Evolutionary conservation across 768 basidiomycete species (phyloP).

Genomic region (Termitomyces sp.): DNA sequence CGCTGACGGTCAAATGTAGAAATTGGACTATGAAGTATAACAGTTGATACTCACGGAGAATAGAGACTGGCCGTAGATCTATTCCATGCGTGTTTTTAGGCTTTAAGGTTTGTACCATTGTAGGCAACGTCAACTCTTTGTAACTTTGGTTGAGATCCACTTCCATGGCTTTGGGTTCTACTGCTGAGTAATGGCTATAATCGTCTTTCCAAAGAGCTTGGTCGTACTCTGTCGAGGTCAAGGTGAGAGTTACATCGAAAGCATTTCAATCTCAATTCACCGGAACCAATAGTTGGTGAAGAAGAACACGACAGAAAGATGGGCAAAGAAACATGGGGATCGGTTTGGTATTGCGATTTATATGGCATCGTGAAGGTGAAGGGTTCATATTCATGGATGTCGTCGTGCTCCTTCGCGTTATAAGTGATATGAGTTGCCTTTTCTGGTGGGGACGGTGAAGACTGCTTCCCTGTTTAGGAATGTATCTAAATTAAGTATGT

Average conservation of each 20-base stretch:
- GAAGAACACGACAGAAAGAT: not conserved
- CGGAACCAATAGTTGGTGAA: not conserved
- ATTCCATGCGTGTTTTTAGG: conserved; percentile 40
- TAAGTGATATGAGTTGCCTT: not conserved
- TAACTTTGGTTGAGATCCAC: not conserved
- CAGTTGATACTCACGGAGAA: conserved; percentile 50
- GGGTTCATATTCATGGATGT: conserved; percentile 12
- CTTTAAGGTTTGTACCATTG: conserved; percentile 4
- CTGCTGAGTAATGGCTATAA: not conserved
- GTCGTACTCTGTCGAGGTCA: not conserved
- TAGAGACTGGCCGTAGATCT: conserved; percentile 62
- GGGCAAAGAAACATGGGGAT: not conserved
- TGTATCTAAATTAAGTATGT: not conserved
- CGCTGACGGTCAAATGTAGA: conserved; percentile 40
- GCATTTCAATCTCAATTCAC: not conserved
- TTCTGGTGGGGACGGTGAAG: conserved; percentile 16
- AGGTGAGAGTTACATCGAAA: not conserved
- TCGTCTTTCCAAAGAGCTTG: not conserved
- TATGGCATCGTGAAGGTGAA: not conserved
- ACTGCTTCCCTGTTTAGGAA: conserved; percentile 8
- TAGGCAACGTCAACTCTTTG: not conserved
- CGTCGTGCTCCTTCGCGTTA: not conserved
- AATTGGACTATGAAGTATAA: not conserved
- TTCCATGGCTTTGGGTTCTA: not conserved
- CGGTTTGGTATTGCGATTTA: not conserved